Base-by-base conservation (phyloP, 1,284 basidiomycete genomes). In the Boletus smithii region DNA sequence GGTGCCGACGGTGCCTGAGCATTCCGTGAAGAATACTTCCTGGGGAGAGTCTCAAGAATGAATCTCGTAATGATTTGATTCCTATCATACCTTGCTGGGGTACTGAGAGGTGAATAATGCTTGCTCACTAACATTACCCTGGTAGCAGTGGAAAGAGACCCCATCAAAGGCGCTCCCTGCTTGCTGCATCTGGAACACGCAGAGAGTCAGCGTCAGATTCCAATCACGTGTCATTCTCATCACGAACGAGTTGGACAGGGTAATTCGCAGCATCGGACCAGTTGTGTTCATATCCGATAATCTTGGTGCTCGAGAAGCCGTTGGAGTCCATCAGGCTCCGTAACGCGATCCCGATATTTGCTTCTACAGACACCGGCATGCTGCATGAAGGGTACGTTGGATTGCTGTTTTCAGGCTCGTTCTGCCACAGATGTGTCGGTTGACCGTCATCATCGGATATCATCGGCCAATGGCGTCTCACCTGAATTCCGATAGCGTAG, bases 1-100 rank as follows among this genome's bases (percentile, higher is more conserved):
- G n/a, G 76, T 77, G 22, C 74, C 74, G 39, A 73, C 60, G 5
- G 57, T 61, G n/a, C 77, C 76, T 8, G 74, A 65, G 56, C 78
- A 78, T 49, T 79, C 78, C 4, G 76, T 77, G 53, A 78, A 70
- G 65, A 73, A 76, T 8, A 79, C 69, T 53, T 75, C 73, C 63
- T 65, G 20, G 8, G 13, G 23, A 23, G 9, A 36, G 33, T 29
- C 7, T 50, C 20, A 50, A 23, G 5, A 33, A 41, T 24, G 16
- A 17, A n/a, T 32, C 16, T 42, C 18, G 3, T 9, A 8, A 5
- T 3, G 9, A 37, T 34, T 22, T 3, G 14, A 16, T 8, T 17
- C 11, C 16, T 5, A 8, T 22, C 46, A 29, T 39, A 65, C 63
- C 67, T 77, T 77, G 51, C 50, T 53, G 2, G 77, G 75, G 47